phyloP scores from a whole-genome alignment of 179 eudicot genomes.

The Corrigiola litoralis region DNA sequence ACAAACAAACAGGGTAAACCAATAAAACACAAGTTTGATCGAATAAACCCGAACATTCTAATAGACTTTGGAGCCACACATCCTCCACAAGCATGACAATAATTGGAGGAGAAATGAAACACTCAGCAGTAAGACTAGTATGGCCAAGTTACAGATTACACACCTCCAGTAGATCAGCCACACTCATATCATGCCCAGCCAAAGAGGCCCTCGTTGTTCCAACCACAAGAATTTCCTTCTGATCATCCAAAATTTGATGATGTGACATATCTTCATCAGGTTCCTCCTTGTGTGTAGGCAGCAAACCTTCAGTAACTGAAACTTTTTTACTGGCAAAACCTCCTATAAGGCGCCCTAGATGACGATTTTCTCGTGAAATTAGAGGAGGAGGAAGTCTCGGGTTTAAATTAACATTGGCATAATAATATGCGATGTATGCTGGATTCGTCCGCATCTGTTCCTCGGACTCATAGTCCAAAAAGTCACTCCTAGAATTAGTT shows the following conservation, averaged over 20 bases:
- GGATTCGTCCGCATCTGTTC: slow-evolving; percentile 58
- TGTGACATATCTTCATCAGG: slow-evolving; percentile 41
- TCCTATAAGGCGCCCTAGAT: slow-evolving; percentile 29
- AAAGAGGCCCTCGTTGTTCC: slow-evolving; percentile 21
- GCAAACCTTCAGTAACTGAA: slow-evolving; percentile 28
- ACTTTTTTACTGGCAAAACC: slow-evolving; percentile 16
- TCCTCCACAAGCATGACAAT: not conserved
- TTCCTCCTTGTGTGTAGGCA: slow-evolving; percentile 59
- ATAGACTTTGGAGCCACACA: not conserved
- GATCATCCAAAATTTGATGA: slow-evolving; percentile 22
- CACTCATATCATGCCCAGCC: slow-evolving; percentile 24
- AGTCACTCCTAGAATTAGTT: slow-evolving; percentile 20
- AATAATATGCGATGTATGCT: slow-evolving; percentile 43
- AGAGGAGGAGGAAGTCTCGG: slow-evolving; percentile 74
- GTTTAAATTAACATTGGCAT: slow-evolving; percentile 54
- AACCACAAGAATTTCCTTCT: slow-evolving; percentile 16
- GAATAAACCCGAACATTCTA: not conserved
- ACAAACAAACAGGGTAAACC: too few species aligned
- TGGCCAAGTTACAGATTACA: slow-evolving; percentile 11
- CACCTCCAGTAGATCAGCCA: slow-evolving; percentile 40
- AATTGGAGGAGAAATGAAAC: not conserved
- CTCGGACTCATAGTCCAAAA: slow-evolving; percentile 30
- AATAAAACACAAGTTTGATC: not conserved
- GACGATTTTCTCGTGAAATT: slow-evolving; percentile 43
- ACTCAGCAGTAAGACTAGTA: not conserved